These are phyloP conservation scores for Xylaria sp. DNA, from an alignment of 2,329 filamentous ascomycete species.

Conservation along the genomic window DNA sequence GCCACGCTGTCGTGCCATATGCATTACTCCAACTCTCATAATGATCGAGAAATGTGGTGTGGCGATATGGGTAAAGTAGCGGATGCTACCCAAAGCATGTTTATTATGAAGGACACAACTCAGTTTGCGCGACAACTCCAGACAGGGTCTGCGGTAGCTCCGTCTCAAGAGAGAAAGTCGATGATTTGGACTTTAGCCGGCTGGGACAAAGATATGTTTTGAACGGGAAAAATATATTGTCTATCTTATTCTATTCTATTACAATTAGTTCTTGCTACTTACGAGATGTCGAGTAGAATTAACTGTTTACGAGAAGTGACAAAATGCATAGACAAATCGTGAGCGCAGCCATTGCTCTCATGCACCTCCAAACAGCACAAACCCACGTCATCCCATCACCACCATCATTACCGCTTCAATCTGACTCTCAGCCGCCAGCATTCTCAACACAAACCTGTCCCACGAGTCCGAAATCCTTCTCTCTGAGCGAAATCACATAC, in stretches of 20 bases:
- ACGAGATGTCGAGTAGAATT: neutral
- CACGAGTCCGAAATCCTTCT: constrained; percentile 15
- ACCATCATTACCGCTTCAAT: no score
- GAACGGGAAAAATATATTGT: neutral
- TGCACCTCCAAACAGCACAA: neutral
- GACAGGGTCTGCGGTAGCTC: neutral
- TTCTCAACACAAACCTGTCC: neutral
- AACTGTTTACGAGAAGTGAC: neutral
- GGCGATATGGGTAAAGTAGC: constrained; percentile 33
- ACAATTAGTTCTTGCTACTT: neutral
- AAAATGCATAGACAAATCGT: constrained; percentile 17
- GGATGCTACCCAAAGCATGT: constrained; percentile 20
- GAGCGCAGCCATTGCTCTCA: neutral
- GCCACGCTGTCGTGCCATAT: neutral
- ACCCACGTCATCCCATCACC: neutral
- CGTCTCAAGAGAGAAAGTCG: neutral
- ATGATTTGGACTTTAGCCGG: constrained; percentile 26
- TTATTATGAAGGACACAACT: neutral
- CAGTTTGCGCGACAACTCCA: no score
- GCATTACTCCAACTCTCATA: neutral
- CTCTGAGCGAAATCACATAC: constrained; percentile 22
- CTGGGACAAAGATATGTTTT: no score
- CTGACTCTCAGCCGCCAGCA: no score
- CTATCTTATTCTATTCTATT: neutral
- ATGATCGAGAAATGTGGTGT: constrained; percentile 17